phyloP scores from a whole-genome alignment of 306 rosid species.

The Vicia villosa region DNA sequence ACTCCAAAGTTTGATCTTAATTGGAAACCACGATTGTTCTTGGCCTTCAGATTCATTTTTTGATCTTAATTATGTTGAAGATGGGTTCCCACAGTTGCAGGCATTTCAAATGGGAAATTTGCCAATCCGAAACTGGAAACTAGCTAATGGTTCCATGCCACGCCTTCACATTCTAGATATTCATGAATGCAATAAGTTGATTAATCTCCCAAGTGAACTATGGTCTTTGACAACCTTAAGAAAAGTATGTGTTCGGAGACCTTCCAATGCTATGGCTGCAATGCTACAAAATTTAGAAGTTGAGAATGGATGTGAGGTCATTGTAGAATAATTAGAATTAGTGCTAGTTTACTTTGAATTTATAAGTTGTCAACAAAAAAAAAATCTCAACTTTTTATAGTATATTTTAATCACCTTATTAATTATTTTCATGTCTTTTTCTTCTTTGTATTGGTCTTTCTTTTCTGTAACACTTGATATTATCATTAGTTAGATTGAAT shows the following conservation, averaged over 20 bases:
- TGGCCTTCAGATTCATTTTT: not conserved
- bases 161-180: not conserved
- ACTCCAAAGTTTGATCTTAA: constrained; percentile 16
- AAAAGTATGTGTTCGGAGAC: not conserved
- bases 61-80: constrained; percentile 1
- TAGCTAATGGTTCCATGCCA: constrained; percentile 29
- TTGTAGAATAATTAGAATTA: constrained; percentile 5
- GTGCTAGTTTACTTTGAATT: not conserved
- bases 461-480: no score
- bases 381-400: not conserved
- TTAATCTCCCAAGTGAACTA: constrained; percentile 27
- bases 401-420: no score
- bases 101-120: not conserved
- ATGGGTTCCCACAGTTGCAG: not conserved
- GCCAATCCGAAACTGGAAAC: not conserved
- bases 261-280: not conserved
- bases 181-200: accelerated
- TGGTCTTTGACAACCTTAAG: constrained; percentile 24
- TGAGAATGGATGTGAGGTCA: constrained; percentile 9
- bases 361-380: not conserved
- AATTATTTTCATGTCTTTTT: no score
- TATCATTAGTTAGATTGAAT: no score
- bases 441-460: no score
- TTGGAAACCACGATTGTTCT: not conserved
- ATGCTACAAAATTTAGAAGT: not conserved